Evolutionary conservation across 176 grass and related monocot genomes (phyloP).

Genomic region (Tuctoria greenei): DNA sequence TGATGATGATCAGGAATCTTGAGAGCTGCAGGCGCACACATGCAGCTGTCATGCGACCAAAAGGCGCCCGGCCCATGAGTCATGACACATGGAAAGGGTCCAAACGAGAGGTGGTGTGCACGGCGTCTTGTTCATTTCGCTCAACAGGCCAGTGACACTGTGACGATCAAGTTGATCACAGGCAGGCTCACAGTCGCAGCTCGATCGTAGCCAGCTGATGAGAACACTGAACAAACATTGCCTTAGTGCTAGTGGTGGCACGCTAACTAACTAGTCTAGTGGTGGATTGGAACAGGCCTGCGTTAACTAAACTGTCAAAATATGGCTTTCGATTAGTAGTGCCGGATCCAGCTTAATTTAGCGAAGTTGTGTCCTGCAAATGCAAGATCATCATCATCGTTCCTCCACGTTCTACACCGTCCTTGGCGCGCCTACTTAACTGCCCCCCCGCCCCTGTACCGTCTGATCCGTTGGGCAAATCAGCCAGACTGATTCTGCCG

Average conservation of each 20-base stretch:
- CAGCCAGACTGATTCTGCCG: conserved; percentile 4
- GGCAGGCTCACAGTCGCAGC: conserved; percentile 1
- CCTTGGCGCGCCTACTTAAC: conserved; percentile 11
- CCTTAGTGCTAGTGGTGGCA: neutral
- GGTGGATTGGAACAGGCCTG: no score
- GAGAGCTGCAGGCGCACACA: conserved; percentile 26
- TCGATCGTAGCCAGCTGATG: neutral
- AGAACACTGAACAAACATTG: conserved; percentile 6
- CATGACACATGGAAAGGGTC: conserved; percentile 40
- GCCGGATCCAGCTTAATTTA: neutral
- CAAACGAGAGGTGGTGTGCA: conserved; percentile 31
- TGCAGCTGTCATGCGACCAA: conserved; percentile 23
- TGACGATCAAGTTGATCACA: neutral
- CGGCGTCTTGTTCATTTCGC: conserved; percentile 8
- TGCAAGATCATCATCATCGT: neutral
- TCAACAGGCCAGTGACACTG: neutral
- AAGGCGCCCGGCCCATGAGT: conserved; percentile 3
- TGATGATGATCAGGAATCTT: conserved; percentile 44
- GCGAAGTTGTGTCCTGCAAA: neutral
- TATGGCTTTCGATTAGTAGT: neutral
- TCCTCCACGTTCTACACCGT: conserved; percentile 42
- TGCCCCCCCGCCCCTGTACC: neutral
- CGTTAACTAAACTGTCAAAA: neutral
- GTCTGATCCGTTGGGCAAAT: neutral
- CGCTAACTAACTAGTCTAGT: neutral